Evolutionary conservation across 2,329 filamentous ascomycete species (phyloP).

Genomic region (Neonectria punicea): DNA sequence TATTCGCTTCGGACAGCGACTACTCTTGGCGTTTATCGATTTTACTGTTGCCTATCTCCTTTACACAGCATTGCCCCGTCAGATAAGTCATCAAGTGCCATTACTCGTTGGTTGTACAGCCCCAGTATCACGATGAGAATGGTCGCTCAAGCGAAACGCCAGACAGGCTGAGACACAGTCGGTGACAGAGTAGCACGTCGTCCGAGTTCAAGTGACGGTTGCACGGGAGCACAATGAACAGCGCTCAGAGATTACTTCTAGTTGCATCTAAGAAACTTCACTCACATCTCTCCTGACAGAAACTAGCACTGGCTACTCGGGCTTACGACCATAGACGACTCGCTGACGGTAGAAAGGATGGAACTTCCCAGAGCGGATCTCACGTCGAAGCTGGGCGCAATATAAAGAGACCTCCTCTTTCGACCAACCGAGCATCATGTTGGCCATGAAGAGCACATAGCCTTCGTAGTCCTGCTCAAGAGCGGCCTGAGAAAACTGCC

Average conservation of each 20-base stretch:
- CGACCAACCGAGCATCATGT: slow-evolving; percentile 50
- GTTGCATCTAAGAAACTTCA: background rate
- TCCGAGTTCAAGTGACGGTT: background rate
- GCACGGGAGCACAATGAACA: background rate
- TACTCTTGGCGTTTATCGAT: background rate
- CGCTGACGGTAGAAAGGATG: slow-evolving; percentile 45
- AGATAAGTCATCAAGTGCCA: background rate
- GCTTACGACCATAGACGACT: slow-evolving; percentile 41
- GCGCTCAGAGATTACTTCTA: too few relatives aligned
- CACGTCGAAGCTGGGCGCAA: slow-evolving; percentile 48
- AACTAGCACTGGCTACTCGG: slow-evolving; percentile 12
- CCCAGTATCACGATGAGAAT: background rate
- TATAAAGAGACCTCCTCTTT: slow-evolving; percentile 48
- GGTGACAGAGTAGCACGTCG: background rate
- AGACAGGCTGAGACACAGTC: background rate
- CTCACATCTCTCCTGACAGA: background rate
- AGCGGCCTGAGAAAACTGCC: slow-evolving; percentile 44
- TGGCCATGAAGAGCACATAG: slow-evolving; percentile 46
- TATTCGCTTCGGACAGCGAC: background rate
- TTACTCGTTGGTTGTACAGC: background rate
- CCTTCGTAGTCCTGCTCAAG: slow-evolving; percentile 52
- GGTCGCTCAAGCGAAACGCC: background rate
- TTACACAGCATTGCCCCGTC: background rate
- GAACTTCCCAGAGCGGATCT: slow-evolving; percentile 43
- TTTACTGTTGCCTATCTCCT: background rate